A percentile compares a stretch with the other conserved stretches of the same genome.
Conservation (phyloP, 2,329 filamentous ascomycete species). For the Pestalotiopsis sp. region DNA sequence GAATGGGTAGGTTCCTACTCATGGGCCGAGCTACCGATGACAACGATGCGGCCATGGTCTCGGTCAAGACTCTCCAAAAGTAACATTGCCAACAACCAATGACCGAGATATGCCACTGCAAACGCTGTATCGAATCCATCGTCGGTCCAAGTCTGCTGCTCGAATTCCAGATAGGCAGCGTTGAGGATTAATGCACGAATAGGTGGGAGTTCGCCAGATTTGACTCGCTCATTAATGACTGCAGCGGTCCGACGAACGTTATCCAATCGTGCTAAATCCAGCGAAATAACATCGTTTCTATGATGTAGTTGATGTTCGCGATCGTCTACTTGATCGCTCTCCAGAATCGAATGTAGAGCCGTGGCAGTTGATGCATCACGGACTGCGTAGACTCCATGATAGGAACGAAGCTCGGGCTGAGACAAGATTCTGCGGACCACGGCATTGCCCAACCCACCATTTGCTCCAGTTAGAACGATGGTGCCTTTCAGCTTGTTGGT, state of each 20-base stretch:
- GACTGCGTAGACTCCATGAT: constrained; percentile 41
- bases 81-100: constrained; percentile 35
- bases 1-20: constrained; percentile 24
- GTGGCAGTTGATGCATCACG: constrained; percentile 34
- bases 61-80: constrained; percentile 37
- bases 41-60: constrained; percentile 32
- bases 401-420: constrained; percentile 31
- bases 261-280: constrained; percentile 25
- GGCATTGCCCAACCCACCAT: constrained; percentile 40
- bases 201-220: constrained; percentile 25
- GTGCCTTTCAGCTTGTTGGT: constrained; percentile 24
- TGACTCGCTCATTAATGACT: constrained; percentile 22
- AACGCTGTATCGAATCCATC: constrained; percentile 38
- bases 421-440: constrained; percentile 33
- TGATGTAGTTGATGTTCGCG: constrained; percentile 22
- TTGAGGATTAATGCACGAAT: constrained; percentile 30
- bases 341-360: constrained; percentile 21
- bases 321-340: constrained; percentile 23
- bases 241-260: constrained; percentile 20
- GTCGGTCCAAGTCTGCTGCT: constrained; percentile 29
- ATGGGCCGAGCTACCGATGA: constrained; percentile 33
- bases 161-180: constrained; percentile 28
- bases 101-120: constrained; percentile 33
- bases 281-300: constrained; percentile 32
- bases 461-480: constrained; percentile 40